phyloP scores from a whole-genome alignment of 1,284 basidiomycete genomes.

The Puccinia triticina region DNA sequence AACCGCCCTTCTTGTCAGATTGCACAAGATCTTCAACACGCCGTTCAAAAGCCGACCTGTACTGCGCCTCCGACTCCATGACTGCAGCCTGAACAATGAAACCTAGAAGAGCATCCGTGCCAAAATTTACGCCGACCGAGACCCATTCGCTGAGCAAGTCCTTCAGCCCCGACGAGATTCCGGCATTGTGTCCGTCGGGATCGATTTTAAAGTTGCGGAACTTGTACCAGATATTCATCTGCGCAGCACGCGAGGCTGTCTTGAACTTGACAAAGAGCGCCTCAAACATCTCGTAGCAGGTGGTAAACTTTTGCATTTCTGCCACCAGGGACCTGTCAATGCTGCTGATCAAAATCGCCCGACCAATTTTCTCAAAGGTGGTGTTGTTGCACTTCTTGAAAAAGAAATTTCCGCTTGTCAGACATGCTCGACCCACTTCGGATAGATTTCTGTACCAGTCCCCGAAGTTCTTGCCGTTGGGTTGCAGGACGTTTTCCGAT shows the following conservation, averaged over 20 bases:
- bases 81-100: not conserved
- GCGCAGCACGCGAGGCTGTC: not conserved
- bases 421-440: not conserved
- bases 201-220: not conserved
- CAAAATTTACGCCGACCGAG: not conserved
- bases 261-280: not conserved
- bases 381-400: not conserved
- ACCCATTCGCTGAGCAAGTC: not conserved
- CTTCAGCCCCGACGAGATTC: not conserved
- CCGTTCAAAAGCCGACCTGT: not conserved
- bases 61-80: not conserved
- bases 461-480: not conserved
- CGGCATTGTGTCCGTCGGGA: not conserved
- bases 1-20: not conserved
- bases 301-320: not conserved
- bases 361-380: not conserved
- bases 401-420: not conserved
- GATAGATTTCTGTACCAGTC: not conserved
- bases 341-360: not conserved
- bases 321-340: not conserved
- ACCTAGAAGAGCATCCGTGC: not conserved
- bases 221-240: not conserved
- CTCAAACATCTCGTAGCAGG: not conserved
- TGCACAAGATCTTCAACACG: not conserved
- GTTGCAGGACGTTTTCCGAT: no score